Conservation (phyloP, 306 rosid genomes). For the Coriaria nepalensis region DNA sequence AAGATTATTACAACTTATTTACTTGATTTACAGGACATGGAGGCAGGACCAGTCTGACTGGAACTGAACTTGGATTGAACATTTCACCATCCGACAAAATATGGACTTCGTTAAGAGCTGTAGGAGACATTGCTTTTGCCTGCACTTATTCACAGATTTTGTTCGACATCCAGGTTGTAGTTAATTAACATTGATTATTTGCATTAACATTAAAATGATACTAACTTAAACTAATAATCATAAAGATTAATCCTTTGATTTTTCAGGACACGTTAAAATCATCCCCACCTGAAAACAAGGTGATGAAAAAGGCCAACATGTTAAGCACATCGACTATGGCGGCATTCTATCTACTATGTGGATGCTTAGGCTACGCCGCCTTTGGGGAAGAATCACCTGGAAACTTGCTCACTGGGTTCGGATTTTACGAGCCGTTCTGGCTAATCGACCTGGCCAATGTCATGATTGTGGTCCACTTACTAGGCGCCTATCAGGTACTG, state of each 20-base stretch:
- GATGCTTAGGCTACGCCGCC: constrained; percentile 57
- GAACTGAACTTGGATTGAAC: constrained; percentile 22
- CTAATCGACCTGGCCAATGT: constrained; percentile 40
- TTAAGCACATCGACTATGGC: constrained; percentile 40
- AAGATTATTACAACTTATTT: not conserved
- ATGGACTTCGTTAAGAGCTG: constrained; percentile 26
- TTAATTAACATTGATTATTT: not conserved
- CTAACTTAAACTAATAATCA: too few species aligned
- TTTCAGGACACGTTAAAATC: constrained; percentile 60
- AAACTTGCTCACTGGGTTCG: constrained; percentile 52
- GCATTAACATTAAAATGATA: too few species aligned
- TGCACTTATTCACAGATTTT: constrained; percentile 14
- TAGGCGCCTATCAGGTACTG: constrained; percentile 65
- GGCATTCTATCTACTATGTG: constrained; percentile 29
- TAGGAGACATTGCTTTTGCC: constrained; percentile 41
- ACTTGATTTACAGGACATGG: constrained; percentile 22
- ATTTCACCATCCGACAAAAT: constrained; percentile 23
- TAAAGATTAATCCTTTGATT: not conserved
- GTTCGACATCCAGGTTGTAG: constrained; percentile 24
- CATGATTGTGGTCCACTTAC: constrained; percentile 41
- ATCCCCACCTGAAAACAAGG: constrained; percentile 51
- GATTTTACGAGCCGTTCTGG: constrained; percentile 47
- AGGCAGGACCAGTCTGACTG: constrained; percentile 19
- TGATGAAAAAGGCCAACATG: constrained; percentile 51
- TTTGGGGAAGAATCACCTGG: constrained; percentile 52